Conservation (phyloP, 768 basidiomycete species). For the Clavaria fumosa region DNA sequence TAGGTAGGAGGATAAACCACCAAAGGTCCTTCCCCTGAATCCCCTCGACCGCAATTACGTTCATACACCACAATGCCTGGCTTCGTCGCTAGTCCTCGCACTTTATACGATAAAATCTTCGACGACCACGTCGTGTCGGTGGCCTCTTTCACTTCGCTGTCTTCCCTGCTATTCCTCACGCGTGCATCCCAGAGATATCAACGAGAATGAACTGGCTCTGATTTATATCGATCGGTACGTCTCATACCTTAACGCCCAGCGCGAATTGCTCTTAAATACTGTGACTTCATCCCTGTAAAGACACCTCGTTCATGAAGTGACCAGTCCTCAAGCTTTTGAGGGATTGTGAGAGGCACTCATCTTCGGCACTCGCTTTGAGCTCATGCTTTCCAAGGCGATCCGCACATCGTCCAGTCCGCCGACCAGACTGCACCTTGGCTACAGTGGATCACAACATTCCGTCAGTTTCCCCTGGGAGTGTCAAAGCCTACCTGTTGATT, state of each 20-base stretch:
- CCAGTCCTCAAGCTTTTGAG: constrained; percentile 87
- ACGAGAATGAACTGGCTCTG: constrained; percentile 64
- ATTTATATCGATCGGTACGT: constrained; percentile 70
- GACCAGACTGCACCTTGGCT: constrained; percentile 80
- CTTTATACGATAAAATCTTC: constrained; percentile 96
- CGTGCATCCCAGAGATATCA: constrained; percentile 45
- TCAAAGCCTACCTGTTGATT: constrained; percentile 1
- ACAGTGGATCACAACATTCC: constrained; percentile 84
- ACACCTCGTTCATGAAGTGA: constrained; percentile 77
- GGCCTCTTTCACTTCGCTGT: constrained; percentile 3
- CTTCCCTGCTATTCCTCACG: constrained; percentile 8
- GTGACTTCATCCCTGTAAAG: constrained; percentile 16
- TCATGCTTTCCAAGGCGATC: constrained; percentile 32
- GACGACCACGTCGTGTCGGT: constrained; percentile 89
- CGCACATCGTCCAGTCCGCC: constrained; percentile 60
- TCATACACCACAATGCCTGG: constrained; percentile 30
- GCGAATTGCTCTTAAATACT: constrained; percentile 1
- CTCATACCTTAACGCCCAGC: neutral
- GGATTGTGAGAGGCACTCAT: constrained; percentile 40
- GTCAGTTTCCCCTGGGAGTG: constrained; percentile 28
- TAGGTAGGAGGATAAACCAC: neutral
- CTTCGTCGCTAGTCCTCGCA: constrained; percentile 44
- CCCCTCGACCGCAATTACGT: neutral
- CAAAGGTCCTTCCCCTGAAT: neutral
- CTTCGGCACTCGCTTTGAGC: constrained; percentile 4